Percentiles rank a stretch among this genome's conserved stretches.
Conservation (phyloP, 2,329 filamentous ascomycete genomes). For the Aspergillus pseudoviridinutans region DNA sequence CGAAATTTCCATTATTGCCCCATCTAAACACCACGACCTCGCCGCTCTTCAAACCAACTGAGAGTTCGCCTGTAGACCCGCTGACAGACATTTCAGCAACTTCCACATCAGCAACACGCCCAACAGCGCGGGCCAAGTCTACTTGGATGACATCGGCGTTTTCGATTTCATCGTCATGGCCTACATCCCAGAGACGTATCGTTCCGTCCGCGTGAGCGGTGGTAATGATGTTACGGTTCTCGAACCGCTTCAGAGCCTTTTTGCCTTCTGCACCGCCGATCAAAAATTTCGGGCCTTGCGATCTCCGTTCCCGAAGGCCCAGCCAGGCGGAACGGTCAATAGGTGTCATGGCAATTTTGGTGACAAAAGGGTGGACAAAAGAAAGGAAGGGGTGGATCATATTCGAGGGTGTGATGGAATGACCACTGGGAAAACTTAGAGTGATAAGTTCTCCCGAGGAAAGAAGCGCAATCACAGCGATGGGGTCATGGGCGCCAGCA, state of each 20-base stretch:
- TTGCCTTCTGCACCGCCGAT: constrained; percentile 72
- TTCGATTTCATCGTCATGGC: constrained; percentile 89
- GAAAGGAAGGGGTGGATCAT: constrained; percentile 84
- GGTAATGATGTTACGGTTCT: constrained; percentile 78
- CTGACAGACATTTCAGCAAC: constrained; percentile 78
- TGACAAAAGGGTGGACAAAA: constrained; percentile 86
- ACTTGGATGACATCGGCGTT: constrained; percentile 78
- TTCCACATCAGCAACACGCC: constrained; percentile 71
- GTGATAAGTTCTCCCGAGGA: constrained; percentile 86
- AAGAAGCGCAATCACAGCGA: constrained; percentile 74
- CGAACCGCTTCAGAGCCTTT: constrained; percentile 69
- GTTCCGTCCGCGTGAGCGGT: constrained; percentile 88
- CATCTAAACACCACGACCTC: constrained; percentile 85
- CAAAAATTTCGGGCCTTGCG: constrained; percentile 72
- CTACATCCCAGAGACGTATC: constrained; percentile 87
- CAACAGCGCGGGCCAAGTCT: constrained; percentile 77
- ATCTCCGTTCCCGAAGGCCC: constrained; percentile 79
- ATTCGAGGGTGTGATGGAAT: constrained; percentile 87
- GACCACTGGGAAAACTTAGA: constrained; percentile 86
- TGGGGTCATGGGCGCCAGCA: constrained; percentile 81
- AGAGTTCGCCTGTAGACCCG: constrained; percentile 77
- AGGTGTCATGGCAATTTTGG: constrained; percentile 65
- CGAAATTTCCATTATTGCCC: constrained; percentile 72
- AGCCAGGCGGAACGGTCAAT: constrained; percentile 81
- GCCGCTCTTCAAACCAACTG: constrained; percentile 74